phyloP scores from a whole-genome alignment of 139 green algal genomes.

The Spirogloea muscicola region DNA sequence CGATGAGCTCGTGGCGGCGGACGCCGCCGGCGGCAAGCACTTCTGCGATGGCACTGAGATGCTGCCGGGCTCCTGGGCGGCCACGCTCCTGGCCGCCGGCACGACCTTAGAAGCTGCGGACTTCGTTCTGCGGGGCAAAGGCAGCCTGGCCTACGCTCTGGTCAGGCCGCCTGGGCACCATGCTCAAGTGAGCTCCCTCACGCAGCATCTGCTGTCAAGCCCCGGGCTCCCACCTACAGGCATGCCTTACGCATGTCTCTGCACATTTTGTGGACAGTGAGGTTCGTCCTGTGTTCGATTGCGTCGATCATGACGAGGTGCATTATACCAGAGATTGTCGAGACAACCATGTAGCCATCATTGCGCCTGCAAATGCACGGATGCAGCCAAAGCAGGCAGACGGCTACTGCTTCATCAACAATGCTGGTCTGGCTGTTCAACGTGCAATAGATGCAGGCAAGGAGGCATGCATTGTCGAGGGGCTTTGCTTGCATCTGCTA shows the following conservation, averaged over 20 bases:
- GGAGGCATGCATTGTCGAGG: too few relatives aligned
- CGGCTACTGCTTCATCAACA: slow-evolving; percentile 46
- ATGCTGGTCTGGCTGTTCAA: slow-evolving; percentile 12
- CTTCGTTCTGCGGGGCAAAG: slow-evolving; percentile 47
- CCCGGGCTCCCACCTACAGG: too few relatives aligned
- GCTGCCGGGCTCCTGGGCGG: slow-evolving; percentile 47
- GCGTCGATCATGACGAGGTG: too few relatives aligned
- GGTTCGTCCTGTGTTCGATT: too few relatives aligned
- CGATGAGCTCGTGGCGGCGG: slow-evolving; percentile 1
- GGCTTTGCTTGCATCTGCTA: too few relatives aligned
- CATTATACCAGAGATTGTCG: too few relatives aligned
- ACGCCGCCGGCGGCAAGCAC: background rate
- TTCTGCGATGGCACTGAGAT: slow-evolving; percentile 8
- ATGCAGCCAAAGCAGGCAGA: background rate
- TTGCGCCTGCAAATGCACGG: too few relatives aligned
- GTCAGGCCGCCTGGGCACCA: slow-evolving; percentile 37
- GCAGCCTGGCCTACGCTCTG: slow-evolving; percentile 20
- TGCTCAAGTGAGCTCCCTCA: too few relatives aligned
- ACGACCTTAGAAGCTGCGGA: slow-evolving; percentile 51
- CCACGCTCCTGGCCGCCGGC: slow-evolving; percentile 57
- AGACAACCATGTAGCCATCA: too few relatives aligned
- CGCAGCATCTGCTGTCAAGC: too few relatives aligned
- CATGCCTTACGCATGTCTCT: too few relatives aligned
- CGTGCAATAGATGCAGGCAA: background rate
- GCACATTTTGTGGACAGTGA: too few relatives aligned